Conservation (phyloP, 2,329 filamentous ascomycete genomes). For the Ophiostoma perfectum region DNA sequence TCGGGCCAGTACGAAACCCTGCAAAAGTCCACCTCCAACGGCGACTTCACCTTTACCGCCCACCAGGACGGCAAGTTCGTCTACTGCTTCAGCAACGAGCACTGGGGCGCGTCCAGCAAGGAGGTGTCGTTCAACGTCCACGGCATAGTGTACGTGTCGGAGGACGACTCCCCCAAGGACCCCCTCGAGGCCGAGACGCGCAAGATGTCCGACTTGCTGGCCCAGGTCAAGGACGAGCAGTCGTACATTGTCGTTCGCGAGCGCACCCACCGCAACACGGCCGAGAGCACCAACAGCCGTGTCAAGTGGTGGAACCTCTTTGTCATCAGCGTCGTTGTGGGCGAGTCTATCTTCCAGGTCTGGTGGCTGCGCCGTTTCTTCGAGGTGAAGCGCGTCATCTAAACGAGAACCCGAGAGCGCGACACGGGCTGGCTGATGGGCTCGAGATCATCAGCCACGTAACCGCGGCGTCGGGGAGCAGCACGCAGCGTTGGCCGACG, state of each 20-base stretch:
- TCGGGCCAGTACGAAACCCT: slow-evolving; percentile 68
- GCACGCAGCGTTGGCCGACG: too few species aligned
- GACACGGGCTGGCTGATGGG: background rate
- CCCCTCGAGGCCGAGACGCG: slow-evolving; percentile 89
- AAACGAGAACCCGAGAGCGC: slow-evolving; percentile 26
- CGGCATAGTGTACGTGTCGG: slow-evolving; percentile 93
- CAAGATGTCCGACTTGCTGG: slow-evolving; percentile 74
- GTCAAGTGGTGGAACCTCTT: slow-evolving; percentile 99
- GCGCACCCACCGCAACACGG: slow-evolving; percentile 94
- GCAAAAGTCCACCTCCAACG: slow-evolving; percentile 75
- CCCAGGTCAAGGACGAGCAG: slow-evolving; percentile 96
- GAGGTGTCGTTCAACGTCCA: slow-evolving; percentile 99
- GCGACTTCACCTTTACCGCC: slow-evolving; percentile 89
- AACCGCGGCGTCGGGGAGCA: too few species aligned
- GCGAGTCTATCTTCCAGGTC: slow-evolving; percentile 94
- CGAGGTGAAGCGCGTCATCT: slow-evolving; percentile 70
- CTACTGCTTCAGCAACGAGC: slow-evolving; percentile 99
- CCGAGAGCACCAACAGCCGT: slow-evolving; percentile 92
- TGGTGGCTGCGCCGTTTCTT: slow-evolving; percentile 99
- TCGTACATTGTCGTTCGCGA: slow-evolving; percentile 93
- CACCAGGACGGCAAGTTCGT: slow-evolving; percentile 78
- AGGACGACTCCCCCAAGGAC: slow-evolving; percentile 75
- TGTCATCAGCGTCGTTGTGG: slow-evolving; percentile 80
- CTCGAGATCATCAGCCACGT: too few species aligned
- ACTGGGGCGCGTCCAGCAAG: slow-evolving; percentile 93